phyloP scores from a whole-genome alignment of 2,329 filamentous ascomycete species.

The Alternaria gaisen region DNA sequence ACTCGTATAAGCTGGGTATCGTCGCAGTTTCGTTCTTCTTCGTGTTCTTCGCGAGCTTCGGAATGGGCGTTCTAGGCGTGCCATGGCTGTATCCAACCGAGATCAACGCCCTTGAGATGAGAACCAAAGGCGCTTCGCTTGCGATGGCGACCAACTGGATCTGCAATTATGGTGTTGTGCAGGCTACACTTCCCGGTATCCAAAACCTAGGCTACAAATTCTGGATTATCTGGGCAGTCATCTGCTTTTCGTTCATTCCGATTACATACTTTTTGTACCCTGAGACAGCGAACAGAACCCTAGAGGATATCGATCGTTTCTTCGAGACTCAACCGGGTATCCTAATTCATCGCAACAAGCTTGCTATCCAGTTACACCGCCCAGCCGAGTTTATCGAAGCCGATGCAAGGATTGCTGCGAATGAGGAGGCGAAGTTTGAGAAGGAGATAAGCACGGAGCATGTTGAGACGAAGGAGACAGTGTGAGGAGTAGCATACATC shows the following conservation, averaged over 20 bases:
- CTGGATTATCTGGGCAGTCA: slow-evolving; percentile 64
- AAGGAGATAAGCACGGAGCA: slow-evolving; percentile 28
- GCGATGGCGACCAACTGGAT: slow-evolving; percentile 49
- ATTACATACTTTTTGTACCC: slow-evolving; percentile 63
- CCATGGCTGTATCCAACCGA: slow-evolving; percentile 49
- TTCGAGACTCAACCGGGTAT: slow-evolving; percentile 50
- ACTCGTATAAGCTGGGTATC: slow-evolving; percentile 57
- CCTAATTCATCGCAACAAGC: slow-evolving; percentile 59
- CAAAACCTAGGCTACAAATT: slow-evolving; percentile 61
- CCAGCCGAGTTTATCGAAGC: slow-evolving; percentile 60
- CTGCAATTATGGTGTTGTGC: slow-evolving; percentile 44
- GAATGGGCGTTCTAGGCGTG: slow-evolving; percentile 46
- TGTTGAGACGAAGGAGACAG: slow-evolving; percentile 38
- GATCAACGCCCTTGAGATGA: slow-evolving; percentile 48
- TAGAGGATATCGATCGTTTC: slow-evolving; percentile 61
- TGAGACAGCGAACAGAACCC: slow-evolving; percentile 58
- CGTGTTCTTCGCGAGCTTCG: slow-evolving; percentile 48
- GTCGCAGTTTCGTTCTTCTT: slow-evolving; percentile 59
- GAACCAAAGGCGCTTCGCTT: slow-evolving; percentile 46
- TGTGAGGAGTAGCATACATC: slow-evolving; percentile 16
- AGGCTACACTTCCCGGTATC: slow-evolving; percentile 46
- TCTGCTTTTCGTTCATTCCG: slow-evolving; percentile 63
- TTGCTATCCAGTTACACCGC: slow-evolving; percentile 57
- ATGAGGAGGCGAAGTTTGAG: slow-evolving; percentile 15
- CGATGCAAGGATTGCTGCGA: slow-evolving; percentile 51